Evolutionary conservation across 1,284 basidiomycete species (phyloP), one percentile per base, ranked within the genome.

Genomic region (Heterobasidion occidentale): DNA sequence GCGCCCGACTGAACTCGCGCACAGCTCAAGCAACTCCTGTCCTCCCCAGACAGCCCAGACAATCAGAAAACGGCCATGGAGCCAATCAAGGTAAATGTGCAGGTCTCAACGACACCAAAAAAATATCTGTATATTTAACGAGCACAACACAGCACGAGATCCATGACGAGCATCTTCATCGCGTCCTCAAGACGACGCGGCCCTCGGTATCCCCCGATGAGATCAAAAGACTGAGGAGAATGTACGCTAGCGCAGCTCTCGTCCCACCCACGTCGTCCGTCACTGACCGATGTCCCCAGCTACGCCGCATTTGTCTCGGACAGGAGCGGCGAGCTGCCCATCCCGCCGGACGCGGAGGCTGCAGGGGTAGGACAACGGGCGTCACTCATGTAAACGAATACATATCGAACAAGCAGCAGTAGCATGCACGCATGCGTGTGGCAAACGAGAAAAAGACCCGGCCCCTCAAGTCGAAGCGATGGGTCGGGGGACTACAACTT

Each of bases 151-250:
- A 84, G 78, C 75, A 75, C 58, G 77, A 82, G 63, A 82, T 90
- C 48, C 72, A 70, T 3, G 71, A 76, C 57, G 74, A 71, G 27
- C 84, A 96, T 68, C 73, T 97, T 54, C 71, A 74, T 9, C 75
- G 75, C 45, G 87, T 86, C 11, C 70, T 96, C n/a, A 70, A 77
- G 62, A 81, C 79, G 3, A 89, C 85, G 34, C 77, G 87, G 46
- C 88, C 94, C 1, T 96, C 92, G 1, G 88, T 97, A n/a, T 82
- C 93, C 0, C 63, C 69, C 0, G 80, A 87, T 53, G 94, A 97
- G 67, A 74, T 83, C 12, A 66, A 64, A 12, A 78, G 92, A 20
- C 74, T 97, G 46, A 75, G 78, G 49, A 72, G 75, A 61, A 93
- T 97, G 93, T 93, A 65, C 71, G 88, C 66, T 46, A 33, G 20